Base-by-base conservation (phyloP, 371 early-diverging fungal genomes). In the Actinomucor elegans region DNA sequence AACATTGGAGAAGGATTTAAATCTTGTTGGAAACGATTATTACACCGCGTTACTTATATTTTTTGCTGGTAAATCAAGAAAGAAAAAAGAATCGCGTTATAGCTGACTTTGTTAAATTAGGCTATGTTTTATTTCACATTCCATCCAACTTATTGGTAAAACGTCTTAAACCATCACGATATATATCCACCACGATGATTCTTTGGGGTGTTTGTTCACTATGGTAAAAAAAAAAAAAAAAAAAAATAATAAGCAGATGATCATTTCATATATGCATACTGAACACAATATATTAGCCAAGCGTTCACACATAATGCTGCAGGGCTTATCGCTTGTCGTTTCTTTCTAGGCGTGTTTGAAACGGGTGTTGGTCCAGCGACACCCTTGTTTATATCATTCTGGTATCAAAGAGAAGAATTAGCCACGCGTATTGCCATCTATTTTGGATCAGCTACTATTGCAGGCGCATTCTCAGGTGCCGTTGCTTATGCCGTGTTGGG, bases 271-370 rank as follows among this genome's bases (percentile, higher is more conserved):
- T n/a, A 14, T 28, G 1, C 35, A 5, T 2, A 35, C 27, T 52
- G 17, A 32, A 21, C n/a, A 35, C 51, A n/a, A 12, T 32, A 14
- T 23, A 20, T 2, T 24, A 70, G 71, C 40, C 80, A 85, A 75
- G 77, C 83, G 5, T 68, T 68, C 3, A 71, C 71, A n/a, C 66
- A 64, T 4, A 73, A 73, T 49, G 76, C 75, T 17, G 38, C 69
- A 3, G 81, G 78, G 4, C 44, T 87, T 15, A 65, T 84, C 28
- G 70, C 75, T 1, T 66, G 77, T 26, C 77, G 90, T 1, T 81
- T 86, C 64, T 77, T 80, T 42, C 64, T 90, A 17, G 90, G 90
- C 38, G 59, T 56, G 10, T 72, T 72, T 48, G 76, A 72, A 52
- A 62, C 67, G 3, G 75, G 72, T 45, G 67, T 68, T 20, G 71